phyloP scores from a whole-genome alignment of 148 eudicot genomes.

The Salicornia ramosissima region DNA sequence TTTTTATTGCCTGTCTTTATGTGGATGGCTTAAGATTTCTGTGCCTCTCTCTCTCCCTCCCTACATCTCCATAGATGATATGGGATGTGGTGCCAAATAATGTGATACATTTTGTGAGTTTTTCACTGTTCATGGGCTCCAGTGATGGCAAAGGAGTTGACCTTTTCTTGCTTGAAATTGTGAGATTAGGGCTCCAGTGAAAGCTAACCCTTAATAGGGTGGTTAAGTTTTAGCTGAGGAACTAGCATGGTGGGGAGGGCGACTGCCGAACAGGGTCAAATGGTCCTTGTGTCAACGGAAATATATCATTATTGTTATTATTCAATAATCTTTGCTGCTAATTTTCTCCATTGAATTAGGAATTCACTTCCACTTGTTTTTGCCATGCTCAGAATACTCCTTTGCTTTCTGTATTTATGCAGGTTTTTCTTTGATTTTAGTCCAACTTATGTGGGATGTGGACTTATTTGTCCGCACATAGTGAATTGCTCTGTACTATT shows the following conservation, averaged over 20 bases:
- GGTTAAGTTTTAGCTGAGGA: not conserved
- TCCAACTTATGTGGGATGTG: constrained; percentile 96
- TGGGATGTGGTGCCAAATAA: not conserved
- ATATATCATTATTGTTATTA: too few relatives aligned
- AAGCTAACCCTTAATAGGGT: not conserved
- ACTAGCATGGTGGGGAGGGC: not conserved
- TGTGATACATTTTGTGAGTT: not conserved
- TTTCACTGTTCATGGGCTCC: not conserved
- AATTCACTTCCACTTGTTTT: not conserved
- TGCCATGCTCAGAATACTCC: not conserved
- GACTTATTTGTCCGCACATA: constrained; percentile 96
- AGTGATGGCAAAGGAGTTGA: not conserved
- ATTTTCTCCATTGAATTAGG: not conserved
- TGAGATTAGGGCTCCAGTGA: not conserved
- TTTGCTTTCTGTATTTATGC: constrained; percentile 22
- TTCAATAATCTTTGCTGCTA: not conserved
- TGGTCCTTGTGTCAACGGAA: not conserved
- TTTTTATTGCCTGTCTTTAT: not conserved
- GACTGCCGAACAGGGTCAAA: not conserved
- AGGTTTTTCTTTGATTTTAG: constrained; percentile 98
- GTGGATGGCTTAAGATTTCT: not conserved
- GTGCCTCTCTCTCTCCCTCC: not conserved
- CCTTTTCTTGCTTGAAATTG: not conserved
- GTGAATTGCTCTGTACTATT: constrained; percentile 89
- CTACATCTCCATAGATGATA: not conserved